These are phyloP conservation scores for Pleurotus ostreatus DNA, from an alignment of 768 basidiomycete genomes.

Conservation along the genomic window DNA sequence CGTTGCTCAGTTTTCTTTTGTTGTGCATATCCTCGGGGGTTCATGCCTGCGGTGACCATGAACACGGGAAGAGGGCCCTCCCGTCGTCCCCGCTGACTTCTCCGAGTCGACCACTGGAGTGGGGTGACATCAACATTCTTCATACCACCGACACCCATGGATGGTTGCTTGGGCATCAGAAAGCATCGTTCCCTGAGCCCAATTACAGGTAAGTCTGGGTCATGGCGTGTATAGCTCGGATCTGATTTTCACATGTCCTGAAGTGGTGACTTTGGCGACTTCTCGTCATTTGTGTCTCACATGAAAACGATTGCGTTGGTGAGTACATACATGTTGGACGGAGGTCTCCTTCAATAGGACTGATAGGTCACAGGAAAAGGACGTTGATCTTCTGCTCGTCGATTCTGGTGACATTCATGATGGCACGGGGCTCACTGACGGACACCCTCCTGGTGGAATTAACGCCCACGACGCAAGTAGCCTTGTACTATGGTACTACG, in stretches of 20 bases:
- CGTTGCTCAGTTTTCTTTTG: background rate
- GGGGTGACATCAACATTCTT: conserved; percentile 89
- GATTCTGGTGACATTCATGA: conserved; percentile 78
- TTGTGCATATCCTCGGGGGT: background rate
- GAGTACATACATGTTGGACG: background rate
- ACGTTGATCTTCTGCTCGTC: conserved; percentile 79
- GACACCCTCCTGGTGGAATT: conserved; percentile 61
- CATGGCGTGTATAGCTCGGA: conserved; percentile 9
- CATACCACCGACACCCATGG: conserved; percentile 81
- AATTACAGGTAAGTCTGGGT: conserved; percentile 49
- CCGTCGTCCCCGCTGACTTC: conserved; percentile 41
- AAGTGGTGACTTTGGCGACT: conserved; percentile 16
- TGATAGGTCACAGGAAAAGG: conserved; percentile 40
- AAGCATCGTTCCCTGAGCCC: conserved; percentile 67
- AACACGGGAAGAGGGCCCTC: conserved; percentile 30
- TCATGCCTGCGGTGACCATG: conserved; percentile 21
- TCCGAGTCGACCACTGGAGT: conserved; percentile 66
- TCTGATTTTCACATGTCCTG: background rate
- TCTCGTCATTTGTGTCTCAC: conserved; percentile 16
- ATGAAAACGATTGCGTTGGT: conserved; percentile 7
- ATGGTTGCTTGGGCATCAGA: conserved; percentile 84
- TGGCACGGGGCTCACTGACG: conserved; percentile 77
- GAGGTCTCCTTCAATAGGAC: background rate
- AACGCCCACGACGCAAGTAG: conserved; percentile 63
- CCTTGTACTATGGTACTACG: background rate